These are phyloP conservation scores for Neofusicoccum kwambonambiense DNA, from an alignment of 2,329 filamentous ascomycete species.

Conservation along the genomic window DNA sequence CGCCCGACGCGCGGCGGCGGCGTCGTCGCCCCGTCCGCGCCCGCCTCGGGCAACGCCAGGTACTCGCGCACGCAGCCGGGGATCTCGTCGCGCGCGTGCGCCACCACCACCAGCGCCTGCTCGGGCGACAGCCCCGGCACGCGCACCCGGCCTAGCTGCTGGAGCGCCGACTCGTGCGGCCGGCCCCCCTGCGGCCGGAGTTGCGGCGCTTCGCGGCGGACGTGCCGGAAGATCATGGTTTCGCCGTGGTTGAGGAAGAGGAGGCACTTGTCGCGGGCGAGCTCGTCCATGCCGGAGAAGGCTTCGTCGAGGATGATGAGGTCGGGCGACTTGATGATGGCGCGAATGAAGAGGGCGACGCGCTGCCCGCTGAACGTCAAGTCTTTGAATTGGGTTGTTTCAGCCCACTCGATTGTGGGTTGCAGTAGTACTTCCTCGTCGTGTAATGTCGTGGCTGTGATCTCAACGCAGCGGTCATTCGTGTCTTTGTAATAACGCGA, in stretches of 20 bases:
- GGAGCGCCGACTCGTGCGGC: constrained; percentile 44
- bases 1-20: constrained; percentile 61
- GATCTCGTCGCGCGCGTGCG: constrained; percentile 86
- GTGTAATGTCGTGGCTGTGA: neutral
- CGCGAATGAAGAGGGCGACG: constrained; percentile 73
- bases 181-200: constrained; percentile 21
- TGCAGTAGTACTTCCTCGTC: constrained; percentile 20
- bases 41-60: constrained; percentile 79
- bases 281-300: constrained; percentile 51
- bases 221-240: constrained; percentile 32
- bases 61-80: constrained; percentile 80
- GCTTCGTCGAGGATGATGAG: constrained; percentile 53
- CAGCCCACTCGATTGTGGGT: constrained; percentile 60
- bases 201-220: constrained; percentile 26
- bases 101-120: constrained; percentile 89
- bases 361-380: constrained; percentile 80
- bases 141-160: constrained; percentile 43
- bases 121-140: constrained; percentile 63
- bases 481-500: constrained; percentile 16
- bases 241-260: constrained; percentile 65
- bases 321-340: constrained; percentile 46
- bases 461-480: neutral
- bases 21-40: constrained; percentile 46
- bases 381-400: constrained; percentile 65
- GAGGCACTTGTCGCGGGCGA: constrained; percentile 80